Conservation (phyloP, 441 rosid genomes). For the Pelargonium australe region DNA sequence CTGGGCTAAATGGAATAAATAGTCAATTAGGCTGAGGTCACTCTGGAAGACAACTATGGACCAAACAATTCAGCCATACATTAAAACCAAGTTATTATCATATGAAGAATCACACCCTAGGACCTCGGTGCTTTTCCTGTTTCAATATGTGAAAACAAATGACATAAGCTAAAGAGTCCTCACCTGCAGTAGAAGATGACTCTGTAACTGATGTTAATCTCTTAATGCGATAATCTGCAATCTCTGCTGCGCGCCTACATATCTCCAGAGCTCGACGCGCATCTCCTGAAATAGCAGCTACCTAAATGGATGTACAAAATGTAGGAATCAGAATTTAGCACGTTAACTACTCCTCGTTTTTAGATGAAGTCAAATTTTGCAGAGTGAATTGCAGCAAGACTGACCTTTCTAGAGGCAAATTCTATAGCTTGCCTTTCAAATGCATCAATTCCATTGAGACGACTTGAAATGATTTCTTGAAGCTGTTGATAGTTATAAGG, state of each 20-base stretch:
- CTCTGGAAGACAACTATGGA: too few relatives aligned
- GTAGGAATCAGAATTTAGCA: background rate
- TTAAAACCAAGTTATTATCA: background rate
- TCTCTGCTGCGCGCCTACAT: constrained; percentile 94
- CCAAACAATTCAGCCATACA: too few relatives aligned
- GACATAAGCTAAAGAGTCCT: background rate
- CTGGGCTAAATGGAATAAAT: background rate
- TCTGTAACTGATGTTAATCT: constrained; percentile 19
- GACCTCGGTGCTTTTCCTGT: background rate
- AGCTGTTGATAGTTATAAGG: constrained; percentile 90
- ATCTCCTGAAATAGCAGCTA: constrained; percentile 96
- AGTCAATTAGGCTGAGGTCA: background rate
- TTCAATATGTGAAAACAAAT: background rate
- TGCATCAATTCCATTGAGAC: constrained; percentile 70
- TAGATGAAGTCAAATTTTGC: constrained; percentile 11
- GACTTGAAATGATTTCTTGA: constrained; percentile 82
- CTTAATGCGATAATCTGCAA: constrained; percentile 65
- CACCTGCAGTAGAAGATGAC: constrained; percentile 36
- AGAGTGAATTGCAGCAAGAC: constrained; percentile 14
- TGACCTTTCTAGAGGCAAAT: constrained; percentile 89
- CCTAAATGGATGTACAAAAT: constrained; percentile 31
- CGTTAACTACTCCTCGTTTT: background rate
- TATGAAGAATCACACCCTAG: background rate
- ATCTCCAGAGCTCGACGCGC: constrained; percentile 97
- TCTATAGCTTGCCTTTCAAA: constrained; percentile 93